Percentiles rank a stretch among this genome's conserved stretches.
Conservation (phyloP, 208 protist species). For the Leishmania turanica region DNA sequence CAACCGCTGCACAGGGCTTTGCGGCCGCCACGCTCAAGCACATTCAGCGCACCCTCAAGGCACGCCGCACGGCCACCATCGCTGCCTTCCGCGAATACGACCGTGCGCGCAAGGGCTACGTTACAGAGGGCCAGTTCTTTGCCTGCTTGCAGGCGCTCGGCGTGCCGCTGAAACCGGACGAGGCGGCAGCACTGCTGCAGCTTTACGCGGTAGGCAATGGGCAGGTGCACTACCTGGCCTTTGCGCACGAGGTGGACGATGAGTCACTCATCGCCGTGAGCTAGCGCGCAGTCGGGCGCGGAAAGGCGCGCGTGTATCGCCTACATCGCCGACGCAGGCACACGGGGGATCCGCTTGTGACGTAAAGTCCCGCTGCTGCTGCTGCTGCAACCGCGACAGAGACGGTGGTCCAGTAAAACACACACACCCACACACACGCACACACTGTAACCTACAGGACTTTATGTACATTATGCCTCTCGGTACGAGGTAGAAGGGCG, state of each 20-base stretch:
- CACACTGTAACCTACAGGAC: too few relatives aligned
- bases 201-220: slow-evolving; percentile 61
- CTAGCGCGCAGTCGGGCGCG: not conserved
- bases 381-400: not conserved
- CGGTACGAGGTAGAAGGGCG: not conserved
- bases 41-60: slow-evolving; percentile 50
- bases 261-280: slow-evolving; percentile 36
- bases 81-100: slow-evolving; percentile 87
- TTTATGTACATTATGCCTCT: not conserved
- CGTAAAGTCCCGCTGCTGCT: not conserved
- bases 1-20: slow-evolving; percentile 18
- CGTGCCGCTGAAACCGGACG: slow-evolving; percentile 66
- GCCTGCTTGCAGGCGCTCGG: slow-evolving; percentile 74
- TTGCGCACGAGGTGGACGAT: slow-evolving; percentile 58
- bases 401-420: not conserved
- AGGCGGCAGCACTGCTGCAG: slow-evolving; percentile 52
- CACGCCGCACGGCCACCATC: slow-evolving; percentile 57
- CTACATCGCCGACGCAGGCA: not conserved
- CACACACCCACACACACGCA: too few relatives aligned
- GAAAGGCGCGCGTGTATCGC: not conserved
- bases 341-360: not conserved
- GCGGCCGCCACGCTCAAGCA: slow-evolving; percentile 38
- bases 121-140: slow-evolving; percentile 90
- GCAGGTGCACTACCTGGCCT: slow-evolving; percentile 75
- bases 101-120: slow-evolving; percentile 60